phyloP scores from a whole-genome alignment of 2,329 filamentous ascomycete genomes.

The Emergomyces orientalis region DNA sequence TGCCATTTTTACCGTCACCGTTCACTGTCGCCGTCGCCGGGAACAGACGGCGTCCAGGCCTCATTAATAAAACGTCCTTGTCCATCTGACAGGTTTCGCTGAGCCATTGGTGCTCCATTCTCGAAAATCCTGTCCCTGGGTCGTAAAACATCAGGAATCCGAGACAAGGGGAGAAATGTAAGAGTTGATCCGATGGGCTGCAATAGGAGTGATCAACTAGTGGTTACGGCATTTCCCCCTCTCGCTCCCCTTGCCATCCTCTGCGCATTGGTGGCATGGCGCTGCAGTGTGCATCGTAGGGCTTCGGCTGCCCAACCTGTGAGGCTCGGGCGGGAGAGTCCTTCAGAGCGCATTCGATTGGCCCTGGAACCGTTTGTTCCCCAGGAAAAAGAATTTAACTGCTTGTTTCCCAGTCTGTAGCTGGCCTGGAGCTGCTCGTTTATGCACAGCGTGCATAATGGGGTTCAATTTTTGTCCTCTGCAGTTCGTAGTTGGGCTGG shows the following conservation, averaged over 20 bases:
- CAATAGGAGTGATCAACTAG: background rate
- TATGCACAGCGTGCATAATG: background rate
- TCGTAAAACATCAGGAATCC: background rate
- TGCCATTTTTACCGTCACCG: background rate
- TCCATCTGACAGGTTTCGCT: constrained; percentile 1
- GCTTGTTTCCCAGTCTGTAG: background rate
- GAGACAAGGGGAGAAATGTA: background rate
- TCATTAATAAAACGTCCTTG: background rate
- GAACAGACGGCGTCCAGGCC: background rate
- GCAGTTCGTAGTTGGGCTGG: background rate
- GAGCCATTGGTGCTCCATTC: background rate
- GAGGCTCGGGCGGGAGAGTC: constrained; percentile 28
- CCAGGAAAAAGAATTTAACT: background rate
- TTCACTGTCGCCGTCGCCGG: background rate
- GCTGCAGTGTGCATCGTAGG: constrained; percentile 23
- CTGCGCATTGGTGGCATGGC: background rate
- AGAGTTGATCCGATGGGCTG: background rate
- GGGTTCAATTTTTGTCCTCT: background rate
- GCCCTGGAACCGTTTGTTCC: constrained; percentile 9
- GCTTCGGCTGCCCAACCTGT: constrained; percentile 28
- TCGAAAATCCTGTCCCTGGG: background rate
- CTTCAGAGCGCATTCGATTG: constrained; percentile 17
- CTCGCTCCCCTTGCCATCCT: background rate
- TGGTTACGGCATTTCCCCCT: background rate
- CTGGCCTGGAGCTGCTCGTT: background rate